Evolutionary conservation across 2,329 filamentous ascomycete genomes (phyloP).

Genomic region (Sporothrix curviconia): DNA sequence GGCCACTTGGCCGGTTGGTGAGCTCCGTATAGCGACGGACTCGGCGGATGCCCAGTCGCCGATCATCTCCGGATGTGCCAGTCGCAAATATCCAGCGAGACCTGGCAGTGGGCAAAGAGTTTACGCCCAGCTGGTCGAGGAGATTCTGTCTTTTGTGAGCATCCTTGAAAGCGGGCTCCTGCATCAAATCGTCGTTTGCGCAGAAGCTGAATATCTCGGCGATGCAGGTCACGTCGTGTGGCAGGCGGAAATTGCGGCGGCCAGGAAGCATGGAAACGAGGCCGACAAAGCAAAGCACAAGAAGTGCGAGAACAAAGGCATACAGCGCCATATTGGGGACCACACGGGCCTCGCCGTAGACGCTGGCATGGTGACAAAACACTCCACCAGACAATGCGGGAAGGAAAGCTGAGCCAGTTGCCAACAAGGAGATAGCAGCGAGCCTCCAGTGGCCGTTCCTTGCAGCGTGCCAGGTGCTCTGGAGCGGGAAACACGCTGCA

Average conservation of each 20-base stretch:
- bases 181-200: constrained; percentile 62
- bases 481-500: constrained; percentile 56
- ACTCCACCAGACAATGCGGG: constrained; percentile 63
- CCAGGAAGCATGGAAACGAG: constrained; percentile 51
- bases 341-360: constrained; percentile 50
- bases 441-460: constrained; percentile 59
- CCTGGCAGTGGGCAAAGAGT: constrained; percentile 38
- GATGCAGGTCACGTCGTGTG: constrained; percentile 65
- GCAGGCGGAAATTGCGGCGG: constrained; percentile 57
- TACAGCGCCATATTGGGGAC: constrained; percentile 68
- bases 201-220: constrained; percentile 74
- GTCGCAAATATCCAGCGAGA: constrained; percentile 47
- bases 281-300: constrained; percentile 61
- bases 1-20: constrained; percentile 16
- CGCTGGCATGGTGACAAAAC: constrained; percentile 66
- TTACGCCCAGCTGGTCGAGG: constrained; percentile 58
- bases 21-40: constrained; percentile 41
- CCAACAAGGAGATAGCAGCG: constrained; percentile 53
- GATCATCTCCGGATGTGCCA: constrained; percentile 29
- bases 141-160: constrained; percentile 61
- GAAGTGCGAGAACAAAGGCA: constrained; percentile 64
- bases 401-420: constrained; percentile 53
- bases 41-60: constrained; percentile 38
- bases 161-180: constrained; percentile 66
- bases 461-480: constrained; percentile 50